Evolutionary conservation across 805 yeast genomes (phyloP), one percentile per base, ranked within the genome.

Genomic region (Metschnikowia henanensis): DNA sequence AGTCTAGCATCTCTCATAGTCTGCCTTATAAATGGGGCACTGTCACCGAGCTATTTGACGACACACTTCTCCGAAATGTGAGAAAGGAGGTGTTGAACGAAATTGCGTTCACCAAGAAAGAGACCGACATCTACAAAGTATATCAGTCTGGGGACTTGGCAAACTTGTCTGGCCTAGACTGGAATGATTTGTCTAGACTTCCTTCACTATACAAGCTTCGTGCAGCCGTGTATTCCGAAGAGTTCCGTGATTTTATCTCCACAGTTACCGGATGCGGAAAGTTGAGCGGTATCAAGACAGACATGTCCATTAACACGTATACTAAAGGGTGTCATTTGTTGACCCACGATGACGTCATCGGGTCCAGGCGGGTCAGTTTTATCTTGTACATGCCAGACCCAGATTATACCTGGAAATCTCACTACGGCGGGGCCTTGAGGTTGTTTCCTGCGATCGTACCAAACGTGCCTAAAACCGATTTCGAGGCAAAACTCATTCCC

Each of bases 331-430:
- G 98, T 59, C 99, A 94, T 66, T 70, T 94, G 45, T 72, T 94
- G 50, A 89, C 96, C 4, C 99, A 94, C 61, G 99, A 94, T 66
- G 99, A 94, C 62, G 99, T 94, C 25, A 94, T 94, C 60, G 99
- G 98, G 1, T 83, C 96, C 1, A 75, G 99, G 60, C 73, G 97
- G 46, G 91, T 94, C 23, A 87, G 96, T 55, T 94, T 91, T 59
- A 95, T 95, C 50, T 70, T 95, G 39, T 94, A 94, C 61, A 68
- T 94, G 61, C 96, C 97, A 0, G 96, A 91, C 35, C 97, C 98
- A 1, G 94, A 87, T 50, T 81, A 82, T 46, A 68, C 68, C 1
- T 94, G 99, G 99, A 83, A 91, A 53, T 81, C 89, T 1, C 85
- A 83, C 52, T 91, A 90, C 70, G 99, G 99, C 28, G 99, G 99